Evolutionary conservation across 352 stramenopile species (phyloP).

Genomic region (Phytophthora colocasiae): DNA sequence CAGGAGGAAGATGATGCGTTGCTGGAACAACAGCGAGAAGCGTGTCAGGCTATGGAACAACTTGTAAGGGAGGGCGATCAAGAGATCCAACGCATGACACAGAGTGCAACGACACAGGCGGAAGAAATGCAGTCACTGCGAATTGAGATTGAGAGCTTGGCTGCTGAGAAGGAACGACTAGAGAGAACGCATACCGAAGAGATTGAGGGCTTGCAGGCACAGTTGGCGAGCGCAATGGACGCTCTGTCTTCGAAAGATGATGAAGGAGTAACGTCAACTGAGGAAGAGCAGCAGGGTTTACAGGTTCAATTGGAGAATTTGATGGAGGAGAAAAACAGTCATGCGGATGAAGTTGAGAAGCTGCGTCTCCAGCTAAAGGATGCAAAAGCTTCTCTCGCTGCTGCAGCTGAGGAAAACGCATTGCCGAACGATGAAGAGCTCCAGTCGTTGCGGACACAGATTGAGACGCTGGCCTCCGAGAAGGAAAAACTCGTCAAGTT

Average conservation of each 20-base stretch:
- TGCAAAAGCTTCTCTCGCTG: slow-evolving; percentile 1
- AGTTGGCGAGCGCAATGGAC: slow-evolving; percentile 37
- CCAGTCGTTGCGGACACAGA: slow-evolving; percentile 1
- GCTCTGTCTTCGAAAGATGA: slow-evolving; percentile 12
- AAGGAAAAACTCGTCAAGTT: slow-evolving; percentile 1
- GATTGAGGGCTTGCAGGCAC: slow-evolving; percentile 33
- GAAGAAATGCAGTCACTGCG: slow-evolving; percentile 42
- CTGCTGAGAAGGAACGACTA: slow-evolving; percentile 28
- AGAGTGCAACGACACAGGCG: slow-evolving; percentile 31
- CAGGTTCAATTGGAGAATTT: slow-evolving; percentile 19
- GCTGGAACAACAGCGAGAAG: slow-evolving; percentile 47
- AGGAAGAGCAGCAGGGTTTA: slow-evolving; percentile 22
- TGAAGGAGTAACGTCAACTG: slow-evolving; percentile 2
- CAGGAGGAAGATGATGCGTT: slow-evolving; percentile 52
- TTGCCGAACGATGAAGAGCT: slow-evolving; percentile 5
- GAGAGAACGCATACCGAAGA: slow-evolving; percentile 25
- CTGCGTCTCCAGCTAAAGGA: slow-evolving; percentile 34
- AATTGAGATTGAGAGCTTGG: slow-evolving; percentile 36
- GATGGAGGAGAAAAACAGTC: slow-evolving; percentile 8
- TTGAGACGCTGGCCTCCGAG: slow-evolving; percentile 8
- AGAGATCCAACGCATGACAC: slow-evolving; percentile 48
- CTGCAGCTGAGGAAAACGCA: not conserved
- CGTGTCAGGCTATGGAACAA: slow-evolving; percentile 55
- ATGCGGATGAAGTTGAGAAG: slow-evolving; percentile 25
- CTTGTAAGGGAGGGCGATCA: slow-evolving; percentile 51